phyloP scores from a whole-genome alignment of 2,329 filamentous ascomycete species.

The Fusarium redolens region DNA sequence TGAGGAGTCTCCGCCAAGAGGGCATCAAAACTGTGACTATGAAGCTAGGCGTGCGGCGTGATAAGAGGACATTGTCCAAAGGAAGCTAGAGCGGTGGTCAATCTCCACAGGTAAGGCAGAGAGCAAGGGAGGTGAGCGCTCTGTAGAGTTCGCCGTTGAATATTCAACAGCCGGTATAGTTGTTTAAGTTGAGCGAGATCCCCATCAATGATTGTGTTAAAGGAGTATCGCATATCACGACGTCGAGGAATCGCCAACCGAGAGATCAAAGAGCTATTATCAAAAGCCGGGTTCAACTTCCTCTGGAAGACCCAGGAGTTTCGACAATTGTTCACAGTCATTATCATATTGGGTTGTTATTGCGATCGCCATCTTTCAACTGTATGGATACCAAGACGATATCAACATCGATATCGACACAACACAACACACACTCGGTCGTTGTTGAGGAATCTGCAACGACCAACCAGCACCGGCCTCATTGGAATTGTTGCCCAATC shows the following conservation, averaged over 20 bases:
- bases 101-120: slow-evolving; percentile 36
- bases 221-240: slow-evolving; percentile 14
- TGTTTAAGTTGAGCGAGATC: slow-evolving; percentile 40
- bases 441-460: background rate
- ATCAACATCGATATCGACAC: background rate
- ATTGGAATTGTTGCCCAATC: background rate
- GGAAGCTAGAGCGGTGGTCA: slow-evolving; percentile 25
- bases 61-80: slow-evolving; percentile 12
- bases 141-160: slow-evolving; percentile 19
- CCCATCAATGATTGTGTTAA: slow-evolving; percentile 10
- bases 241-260: background rate
- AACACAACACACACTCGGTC: slow-evolving; percentile 6
- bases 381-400: background rate
- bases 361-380: background rate
- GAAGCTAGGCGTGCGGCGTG: slow-evolving; percentile 27
- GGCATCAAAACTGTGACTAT: slow-evolving; percentile 26
- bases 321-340: slow-evolving; percentile 1
- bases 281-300: background rate
- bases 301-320: background rate
- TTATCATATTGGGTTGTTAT: background rate
- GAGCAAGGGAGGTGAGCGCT: slow-evolving; percentile 27
- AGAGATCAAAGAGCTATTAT: background rate
- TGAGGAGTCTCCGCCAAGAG: slow-evolving; percentile 27
- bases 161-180: slow-evolving; percentile 11
- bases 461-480: background rate